Base-by-base conservation (phyloP, 2,329 filamentous ascomycete species). In the Sarocladium kiliense region DNA sequence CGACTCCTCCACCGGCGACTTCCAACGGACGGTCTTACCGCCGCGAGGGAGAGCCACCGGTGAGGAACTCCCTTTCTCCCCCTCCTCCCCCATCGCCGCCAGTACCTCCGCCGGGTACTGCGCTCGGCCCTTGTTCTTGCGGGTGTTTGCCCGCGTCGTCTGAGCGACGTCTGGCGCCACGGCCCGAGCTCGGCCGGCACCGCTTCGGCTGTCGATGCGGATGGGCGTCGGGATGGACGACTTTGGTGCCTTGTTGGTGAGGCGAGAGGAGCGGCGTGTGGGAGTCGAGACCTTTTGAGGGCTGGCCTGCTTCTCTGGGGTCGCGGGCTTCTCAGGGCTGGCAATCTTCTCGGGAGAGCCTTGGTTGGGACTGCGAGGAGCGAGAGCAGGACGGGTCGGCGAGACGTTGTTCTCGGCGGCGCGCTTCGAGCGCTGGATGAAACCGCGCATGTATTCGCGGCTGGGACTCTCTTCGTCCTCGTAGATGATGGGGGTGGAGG, bases 1-100 rank as follows among this genome's bases (percentile, higher is more conserved):
- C 47, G 26, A 5, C 47, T 51, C 30, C 47, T 32, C 47, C n/a
- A 51, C 47, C n/a, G 47, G 47, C 26, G 26, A 10, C 47, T 51
- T 51, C 47, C 47, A 51, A 9, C 23, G 47, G n/a, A 51, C 47
- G 27, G 47, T 51, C 47, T 51, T 51, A 51, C 27, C 27, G 47
- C 11, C 47, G 12, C 12, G 12, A 3, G 27, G 23, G 39, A 21
- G 7, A 27, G n/a, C 44, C 10, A n/a, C 14, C 16, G 25, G 25
- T 16, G 44, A 18, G 23, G 44, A 18, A 32, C 7, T 18, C 37
- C 7, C 41, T n/a, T n/a, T n/a, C 41, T 23, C 9, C 12, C 27
- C 47, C 16, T 21, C 30, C 47, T 51, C 47, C 7, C 6, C 12
- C 27, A 51, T 23, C 5, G 26, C 27, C 10, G 30, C 27, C 26